A percentile compares a stretch with the other conserved stretches of the same genome.
Evolutionary conservation across 306 rosid genomes (phyloP).

Genomic region (Fragaria nilgerrensis): DNA sequence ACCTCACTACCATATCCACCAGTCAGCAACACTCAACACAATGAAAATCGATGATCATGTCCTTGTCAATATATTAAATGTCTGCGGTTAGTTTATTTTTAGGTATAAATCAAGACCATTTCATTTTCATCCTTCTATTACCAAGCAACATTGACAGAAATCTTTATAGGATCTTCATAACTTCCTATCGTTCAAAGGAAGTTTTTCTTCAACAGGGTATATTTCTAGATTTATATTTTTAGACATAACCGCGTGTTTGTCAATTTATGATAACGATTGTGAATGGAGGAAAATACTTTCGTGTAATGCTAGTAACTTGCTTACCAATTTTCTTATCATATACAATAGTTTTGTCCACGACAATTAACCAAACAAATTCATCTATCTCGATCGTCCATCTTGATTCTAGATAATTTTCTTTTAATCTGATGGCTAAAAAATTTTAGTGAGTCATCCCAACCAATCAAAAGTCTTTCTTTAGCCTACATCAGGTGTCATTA

Average conservation of each 20-base stretch:
- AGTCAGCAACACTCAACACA: slow-evolving; percentile 2
- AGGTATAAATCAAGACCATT: not conserved
- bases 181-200: not conserved
- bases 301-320: not conserved
- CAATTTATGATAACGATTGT: not conserved
- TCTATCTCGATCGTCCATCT: no score
- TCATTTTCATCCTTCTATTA: not conserved
- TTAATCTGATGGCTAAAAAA: no score
- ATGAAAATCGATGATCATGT: not conserved
- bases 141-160: not conserved
- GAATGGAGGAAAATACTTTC: not conserved
- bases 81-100: not conserved
- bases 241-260: not conserved
- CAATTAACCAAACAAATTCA: not conserved
- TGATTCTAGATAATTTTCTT: no score
- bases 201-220: not conserved
- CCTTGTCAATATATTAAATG: not conserved
- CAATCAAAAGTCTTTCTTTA: no score
- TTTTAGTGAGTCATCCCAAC: no score
- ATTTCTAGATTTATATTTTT: not conserved
- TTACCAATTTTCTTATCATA: no score
- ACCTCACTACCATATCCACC: not conserved
- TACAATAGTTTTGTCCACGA: not conserved
- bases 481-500: no score
- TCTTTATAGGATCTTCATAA: not conserved